Evolutionary conservation across 148 eudicot species (phyloP), one percentile per base, ranked within the genome.

Genomic region (Camellia lanceoleosa): DNA sequence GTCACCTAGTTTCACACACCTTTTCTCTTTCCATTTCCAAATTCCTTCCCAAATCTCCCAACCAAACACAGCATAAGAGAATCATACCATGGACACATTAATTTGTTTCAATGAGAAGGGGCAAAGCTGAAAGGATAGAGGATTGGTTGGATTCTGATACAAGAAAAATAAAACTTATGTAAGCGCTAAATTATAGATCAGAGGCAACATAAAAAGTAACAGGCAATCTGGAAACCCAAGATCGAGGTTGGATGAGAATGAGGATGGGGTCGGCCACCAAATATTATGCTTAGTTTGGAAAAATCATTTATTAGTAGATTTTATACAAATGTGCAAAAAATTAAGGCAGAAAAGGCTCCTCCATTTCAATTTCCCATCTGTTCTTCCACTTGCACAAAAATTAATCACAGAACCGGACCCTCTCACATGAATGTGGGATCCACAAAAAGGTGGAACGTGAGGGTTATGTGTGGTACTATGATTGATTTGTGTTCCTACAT

Each of bases 81-180:
- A 68, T 80, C 81, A 19, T 83, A 86, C 88, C 86, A 79, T 73
- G 71, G 52, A 60, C 10, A 2, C 18, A 76, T 80, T 83, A 89
- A 78, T 79, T 82, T 79, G 92, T 81, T 72, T 87, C 92, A 77
- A 87, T 82, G 78, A 81, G 72, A 79, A 84, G 78, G 7, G 92
- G 92, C 71, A 84, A 65, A 79, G 88, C 78, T n/a, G 83, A 73
- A 73, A 76, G 81, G 58, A 70, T 73, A 44, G 89, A 76, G 61
- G 83, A 80, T 14, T 83, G 80, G 62, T 46, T 80, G 61, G 77
- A 41, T 82, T 84, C 92, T 84, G 87, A 67, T 51, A 41, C 67
- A 74, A 47, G 67, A 70, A 55, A 67, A 13, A 58, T n/a, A 74
- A 18, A 52, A 77, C 13, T 51, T 52, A 65, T 18, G 68, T 16